These are phyloP conservation scores for Candida verbasci DNA, from an alignment of 805 yeast species.

Conservation along the genomic window DNA sequence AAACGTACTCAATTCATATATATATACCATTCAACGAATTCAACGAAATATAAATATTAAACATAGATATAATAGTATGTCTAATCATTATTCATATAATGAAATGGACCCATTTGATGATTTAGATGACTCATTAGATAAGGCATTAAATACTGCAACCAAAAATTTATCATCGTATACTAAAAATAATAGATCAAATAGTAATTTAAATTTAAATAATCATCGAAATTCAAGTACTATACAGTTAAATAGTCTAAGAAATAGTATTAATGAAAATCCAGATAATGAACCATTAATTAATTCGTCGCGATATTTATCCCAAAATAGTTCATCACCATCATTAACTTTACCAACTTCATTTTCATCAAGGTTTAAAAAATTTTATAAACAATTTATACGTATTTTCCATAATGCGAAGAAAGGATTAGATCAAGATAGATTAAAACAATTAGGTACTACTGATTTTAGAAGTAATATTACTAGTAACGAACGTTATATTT, in stretches of 20 bases:
- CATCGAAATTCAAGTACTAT: constrained; percentile 24
- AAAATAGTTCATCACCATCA: constrained; percentile 18
- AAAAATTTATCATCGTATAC: constrained; percentile 32
- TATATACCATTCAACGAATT: too few species aligned
- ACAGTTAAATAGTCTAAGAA: constrained; percentile 20
- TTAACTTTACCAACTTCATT: constrained; percentile 11
- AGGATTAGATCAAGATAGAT: constrained; percentile 22
- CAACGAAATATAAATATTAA: too few species aligned
- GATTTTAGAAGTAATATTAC: constrained; percentile 15
- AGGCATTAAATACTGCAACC: constrained; percentile 54
- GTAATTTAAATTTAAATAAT: constrained; percentile 11
- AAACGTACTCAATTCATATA: too few species aligned
- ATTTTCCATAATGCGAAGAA: constrained; percentile 21
- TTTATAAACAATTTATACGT: constrained; percentile 10
- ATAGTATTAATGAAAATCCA: constrained; percentile 15
- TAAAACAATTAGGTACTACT: constrained; percentile 12
- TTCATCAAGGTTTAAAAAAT: constrained; percentile 8
- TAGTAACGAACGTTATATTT: constrained; percentile 32
- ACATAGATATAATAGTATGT: too few species aligned
- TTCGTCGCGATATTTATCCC: constrained; percentile 13
- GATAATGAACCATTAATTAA: constrained; percentile 30
- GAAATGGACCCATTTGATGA: constrained; percentile 46
- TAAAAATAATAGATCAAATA: constrained; percentile 18
- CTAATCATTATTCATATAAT: constrained; percentile 7
- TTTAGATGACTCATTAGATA: constrained; percentile 61